Percentiles rank a stretch among this genome's conserved stretches.
Conservation (phyloP, 768 basidiomycete species). For the Amanita muscaria region DNA sequence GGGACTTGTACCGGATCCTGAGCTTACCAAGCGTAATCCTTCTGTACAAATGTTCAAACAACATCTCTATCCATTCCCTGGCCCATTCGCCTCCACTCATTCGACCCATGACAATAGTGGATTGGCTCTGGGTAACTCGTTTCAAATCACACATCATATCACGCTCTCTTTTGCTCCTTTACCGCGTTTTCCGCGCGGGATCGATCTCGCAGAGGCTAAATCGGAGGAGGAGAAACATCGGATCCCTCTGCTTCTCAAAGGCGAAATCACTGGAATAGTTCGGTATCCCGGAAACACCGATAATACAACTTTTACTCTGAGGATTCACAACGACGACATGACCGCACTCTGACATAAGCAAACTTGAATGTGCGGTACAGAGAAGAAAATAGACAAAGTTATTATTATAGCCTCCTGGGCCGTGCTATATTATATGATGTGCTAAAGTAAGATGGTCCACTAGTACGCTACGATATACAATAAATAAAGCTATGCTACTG, state of each 20-base stretch:
- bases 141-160: conserved; percentile 14
- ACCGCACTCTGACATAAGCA: neutral
- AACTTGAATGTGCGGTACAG: neutral
- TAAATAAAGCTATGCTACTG: neutral
- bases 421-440: no score
- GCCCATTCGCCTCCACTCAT: conserved; percentile 1
- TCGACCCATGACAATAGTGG: neutral
- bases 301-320: neutral
- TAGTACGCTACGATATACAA: neutral
- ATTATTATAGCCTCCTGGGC: no score
- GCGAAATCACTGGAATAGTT: conserved; percentile 19
- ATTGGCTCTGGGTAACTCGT: conserved; percentile 4
- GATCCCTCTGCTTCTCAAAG: conserved; percentile 6
- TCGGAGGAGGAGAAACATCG: no score
- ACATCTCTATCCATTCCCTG: conserved; percentile 34
- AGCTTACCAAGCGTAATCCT: neutral
- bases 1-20: conserved; percentile 29
- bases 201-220: no score
- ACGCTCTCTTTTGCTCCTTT: conserved; percentile 3
- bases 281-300: conserved; percentile 18
- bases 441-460: no score
- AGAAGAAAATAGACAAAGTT: no score
- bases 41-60: conserved; percentile 32
- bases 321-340: neutral
- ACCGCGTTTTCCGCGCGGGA: neutral